Base-by-base conservation (phyloP, 306 rosid genomes). In the Datisca glomerata region DNA sequence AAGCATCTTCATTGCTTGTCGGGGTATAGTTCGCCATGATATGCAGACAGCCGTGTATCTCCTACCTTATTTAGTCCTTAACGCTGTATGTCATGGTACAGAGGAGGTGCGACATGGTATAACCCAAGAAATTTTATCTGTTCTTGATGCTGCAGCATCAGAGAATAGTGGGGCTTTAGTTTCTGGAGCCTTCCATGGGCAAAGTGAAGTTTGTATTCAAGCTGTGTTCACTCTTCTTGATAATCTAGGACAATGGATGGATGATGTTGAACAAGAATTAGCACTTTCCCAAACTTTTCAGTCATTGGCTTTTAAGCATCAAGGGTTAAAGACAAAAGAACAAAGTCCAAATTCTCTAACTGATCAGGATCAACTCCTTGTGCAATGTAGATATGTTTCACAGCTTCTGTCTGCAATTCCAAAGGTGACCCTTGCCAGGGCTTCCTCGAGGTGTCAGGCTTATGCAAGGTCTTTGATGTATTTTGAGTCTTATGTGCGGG, bases 181-280 rank as follows among this genome's bases (percentile, higher is more conserved):
- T 61, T 73, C 74, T 45, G 85, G 92, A 47, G 63, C 60, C 49
- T 64, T 55, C 58, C 86, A 79, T 35, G 79, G 97, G 66, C 86
- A 89, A 56, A 84, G 68, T 73, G 91, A 89, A 70, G 95, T 89
- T 61, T 89, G 97, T 65, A 75, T 89, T 52, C 97, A 80, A 63
- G 79, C 97, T 6, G 93, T 89, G 58, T 89, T 89, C 70, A 83
- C 89, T 59, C 97, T 89, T 60, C 95, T 89, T 64, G 95, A 89
- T 72, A 89, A 83, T 70, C 93, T 89, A 45, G 95, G 97, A 49
- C 93, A 89, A 63, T 89, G 95, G 97, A 79, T 64, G 65, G 95
- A 89, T 66, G 95, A 83, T 54, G 74, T 74, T 65, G 78, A 72
- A 59, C 97, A 81, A 62, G 93, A 73, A 54, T 71, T 83, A 55